Conservation (phyloP, 805 yeast species). For the Spencermartinsiella europaea region DNA sequence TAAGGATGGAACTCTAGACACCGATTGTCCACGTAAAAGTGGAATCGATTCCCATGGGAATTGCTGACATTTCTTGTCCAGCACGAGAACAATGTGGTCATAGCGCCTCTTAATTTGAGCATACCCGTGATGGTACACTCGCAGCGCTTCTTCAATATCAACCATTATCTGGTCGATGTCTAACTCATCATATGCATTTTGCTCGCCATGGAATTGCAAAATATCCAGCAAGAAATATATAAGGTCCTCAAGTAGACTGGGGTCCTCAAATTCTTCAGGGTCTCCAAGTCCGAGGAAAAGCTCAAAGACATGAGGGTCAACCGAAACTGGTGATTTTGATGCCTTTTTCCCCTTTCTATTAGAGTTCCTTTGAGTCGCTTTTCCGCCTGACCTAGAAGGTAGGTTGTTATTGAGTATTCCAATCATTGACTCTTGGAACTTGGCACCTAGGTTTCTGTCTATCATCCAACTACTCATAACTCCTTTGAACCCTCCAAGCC, state of each 20-base stretch:
- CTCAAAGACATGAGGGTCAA: slow-evolving; percentile 46
- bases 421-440: slow-evolving; percentile 37
- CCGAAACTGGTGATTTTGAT: slow-evolving; percentile 24
- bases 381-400: slow-evolving; percentile 42
- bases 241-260: slow-evolving; percentile 54
- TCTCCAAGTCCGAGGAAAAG: slow-evolving; percentile 47
- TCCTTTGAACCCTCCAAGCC: slow-evolving; percentile 77
- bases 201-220: slow-evolving; percentile 57
- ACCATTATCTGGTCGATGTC: slow-evolving; percentile 52
- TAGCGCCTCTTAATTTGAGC: slow-evolving; percentile 11
- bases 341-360: slow-evolving; percentile 3
- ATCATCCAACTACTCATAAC: slow-evolving; percentile 43
- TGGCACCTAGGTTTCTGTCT: slow-evolving; percentile 24
- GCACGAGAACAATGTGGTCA: slow-evolving; percentile 63
- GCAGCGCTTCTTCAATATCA: slow-evolving; percentile 46
- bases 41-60: slow-evolving; percentile 91
- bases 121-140: slow-evolving; percentile 25
- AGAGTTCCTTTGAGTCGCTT: slow-evolving; percentile 17
- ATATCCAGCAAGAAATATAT: slow-evolving; percentile 58
- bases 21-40: slow-evolving; percentile 47
- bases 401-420: slow-evolving; percentile 40
- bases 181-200: slow-evolving; percentile 59
- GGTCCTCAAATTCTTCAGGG: slow-evolving; percentile 29
- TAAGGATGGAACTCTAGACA: slow-evolving; percentile 73
- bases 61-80: slow-evolving; percentile 57